phyloP scores from a whole-genome alignment of 202 grass and related monocot species.

The Musa balbisiana region DNA sequence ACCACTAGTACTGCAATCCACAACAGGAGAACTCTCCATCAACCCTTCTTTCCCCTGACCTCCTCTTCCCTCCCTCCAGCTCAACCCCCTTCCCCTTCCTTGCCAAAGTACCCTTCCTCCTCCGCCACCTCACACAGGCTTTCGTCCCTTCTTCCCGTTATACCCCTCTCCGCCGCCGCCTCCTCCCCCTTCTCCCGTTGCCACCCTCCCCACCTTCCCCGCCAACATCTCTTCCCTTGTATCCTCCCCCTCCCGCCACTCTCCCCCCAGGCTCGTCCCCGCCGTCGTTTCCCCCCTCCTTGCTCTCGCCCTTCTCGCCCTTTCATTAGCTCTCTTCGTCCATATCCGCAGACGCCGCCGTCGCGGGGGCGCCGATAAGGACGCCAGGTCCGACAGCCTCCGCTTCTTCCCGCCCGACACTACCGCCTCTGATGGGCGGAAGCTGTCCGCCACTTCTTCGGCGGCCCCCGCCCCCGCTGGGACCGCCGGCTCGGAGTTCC shows the following conservation, averaged over 20 bases:
- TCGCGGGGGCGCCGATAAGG: slow-evolving; percentile 26
- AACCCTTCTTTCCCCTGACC: slow-evolving; percentile 1
- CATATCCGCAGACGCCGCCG: slow-evolving; percentile 27
- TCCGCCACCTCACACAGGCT: background rate
- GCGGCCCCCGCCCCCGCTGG: slow-evolving; percentile 4
- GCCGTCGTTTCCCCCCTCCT: slow-evolving; percentile 6
- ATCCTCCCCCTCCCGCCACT: background rate
- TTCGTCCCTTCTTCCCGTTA: background rate
- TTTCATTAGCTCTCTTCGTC: slow-evolving; percentile 43
- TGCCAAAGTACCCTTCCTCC: background rate
- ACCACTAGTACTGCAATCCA: background rate
- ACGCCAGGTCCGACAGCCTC: slow-evolving; percentile 56
- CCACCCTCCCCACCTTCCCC: background rate
- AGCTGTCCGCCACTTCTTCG: slow-evolving; percentile 51
- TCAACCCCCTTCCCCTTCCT: background rate
- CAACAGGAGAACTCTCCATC: slow-evolving; percentile 15
- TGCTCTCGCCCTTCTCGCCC: slow-evolving; percentile 34
- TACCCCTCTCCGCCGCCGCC: slow-evolving; percentile 7
- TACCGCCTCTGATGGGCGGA: slow-evolving; percentile 21
- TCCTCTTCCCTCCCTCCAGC: background rate
- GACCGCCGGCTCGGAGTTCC: slow-evolving; percentile 83
- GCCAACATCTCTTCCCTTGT: slow-evolving; percentile 3
- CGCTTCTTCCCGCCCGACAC: slow-evolving; percentile 53
- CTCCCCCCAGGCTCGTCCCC: background rate
- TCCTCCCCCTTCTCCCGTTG: background rate